These are phyloP conservation scores for Podospora bellae-mahoneyi DNA, from an alignment of 495 filamentous ascomycete species.

Conservation along the genomic window DNA sequence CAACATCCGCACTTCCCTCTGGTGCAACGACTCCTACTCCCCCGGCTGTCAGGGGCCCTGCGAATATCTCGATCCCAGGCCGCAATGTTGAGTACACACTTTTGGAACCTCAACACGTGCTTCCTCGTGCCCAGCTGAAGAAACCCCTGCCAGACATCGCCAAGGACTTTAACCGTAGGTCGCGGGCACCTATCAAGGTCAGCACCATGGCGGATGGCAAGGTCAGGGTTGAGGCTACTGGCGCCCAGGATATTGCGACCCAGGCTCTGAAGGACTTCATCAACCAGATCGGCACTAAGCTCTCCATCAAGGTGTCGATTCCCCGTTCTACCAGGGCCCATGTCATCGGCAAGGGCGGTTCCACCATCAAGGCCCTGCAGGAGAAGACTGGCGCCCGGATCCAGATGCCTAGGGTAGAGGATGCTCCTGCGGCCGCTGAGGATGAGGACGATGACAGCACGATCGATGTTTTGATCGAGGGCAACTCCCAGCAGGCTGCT, in stretches of 20 bases:
- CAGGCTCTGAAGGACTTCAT: slow-evolving; percentile 84
- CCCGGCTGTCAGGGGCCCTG: slow-evolving; percentile 44
- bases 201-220: slow-evolving; percentile 61
- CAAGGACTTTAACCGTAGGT: slow-evolving; percentile 81
- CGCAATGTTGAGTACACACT: slow-evolving; percentile 72
- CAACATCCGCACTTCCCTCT: slow-evolving; percentile 56
- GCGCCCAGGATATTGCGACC: slow-evolving; percentile 70
- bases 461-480: slow-evolving; percentile 85
- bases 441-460: slow-evolving; percentile 71
- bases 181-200: slow-evolving; percentile 80
- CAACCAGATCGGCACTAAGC: slow-evolving; percentile 79
- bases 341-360: slow-evolving; percentile 87
- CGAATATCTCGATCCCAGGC: slow-evolving; percentile 67
- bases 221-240: slow-evolving; percentile 75
- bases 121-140: slow-evolving; percentile 71
- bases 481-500: slow-evolving; percentile 77
- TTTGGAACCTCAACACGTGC: slow-evolving; percentile 67
- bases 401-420: slow-evolving; percentile 77
- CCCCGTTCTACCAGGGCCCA: slow-evolving; percentile 76
- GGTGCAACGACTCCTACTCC: slow-evolving; percentile 56
- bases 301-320: slow-evolving; percentile 70
- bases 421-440: slow-evolving; percentile 56
- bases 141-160: slow-evolving; percentile 76
- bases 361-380: slow-evolving; percentile 83
- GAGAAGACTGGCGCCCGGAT: slow-evolving; percentile 82